A percentile compares a stretch with the other conserved stretches of the same genome.
Conservation (phyloP, 176 grass and related monocot species). For the Dactylis glomerata region DNA sequence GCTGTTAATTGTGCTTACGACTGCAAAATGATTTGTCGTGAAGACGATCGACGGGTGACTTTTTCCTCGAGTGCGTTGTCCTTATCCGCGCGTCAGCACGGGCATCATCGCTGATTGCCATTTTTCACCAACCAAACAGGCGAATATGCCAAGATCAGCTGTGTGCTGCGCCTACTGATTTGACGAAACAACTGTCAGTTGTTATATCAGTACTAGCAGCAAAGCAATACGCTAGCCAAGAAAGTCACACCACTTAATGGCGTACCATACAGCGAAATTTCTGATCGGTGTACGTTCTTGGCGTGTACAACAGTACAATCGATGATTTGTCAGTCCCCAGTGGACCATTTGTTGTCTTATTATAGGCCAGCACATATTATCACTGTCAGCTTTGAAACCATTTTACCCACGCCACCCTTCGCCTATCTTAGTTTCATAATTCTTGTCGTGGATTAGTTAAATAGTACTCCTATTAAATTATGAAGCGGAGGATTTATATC, state of each 20-base stretch:
- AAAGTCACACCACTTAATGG: constrained; percentile 21
- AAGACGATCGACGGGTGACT: not conserved
- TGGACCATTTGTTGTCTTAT: not conserved
- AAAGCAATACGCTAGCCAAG: not conserved
- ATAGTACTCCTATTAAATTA: no score
- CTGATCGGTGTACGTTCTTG: not conserved
- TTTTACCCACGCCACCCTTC: not conserved
- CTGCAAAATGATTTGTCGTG: constrained; percentile 4
- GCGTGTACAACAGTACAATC: not conserved
- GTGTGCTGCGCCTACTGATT: not conserved
- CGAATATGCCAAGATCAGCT: not conserved
- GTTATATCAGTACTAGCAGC: not conserved
- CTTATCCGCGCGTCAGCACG: not conserved
- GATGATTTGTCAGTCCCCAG: not conserved
- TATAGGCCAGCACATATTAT: not conserved
- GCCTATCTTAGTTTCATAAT: not conserved
- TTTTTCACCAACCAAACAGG: not conserved
- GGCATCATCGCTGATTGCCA: not conserved
- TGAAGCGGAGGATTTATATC: no score
- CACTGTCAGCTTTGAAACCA: not conserved
- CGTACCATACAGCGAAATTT: not conserved
- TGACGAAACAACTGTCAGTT: not conserved
- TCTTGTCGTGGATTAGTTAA: no score
- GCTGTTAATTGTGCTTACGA: not conserved
- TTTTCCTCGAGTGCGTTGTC: not conserved